Evolutionary conservation across 768 basidiomycete genomes (phyloP).

Genomic region (Termitomyces sp.): DNA sequence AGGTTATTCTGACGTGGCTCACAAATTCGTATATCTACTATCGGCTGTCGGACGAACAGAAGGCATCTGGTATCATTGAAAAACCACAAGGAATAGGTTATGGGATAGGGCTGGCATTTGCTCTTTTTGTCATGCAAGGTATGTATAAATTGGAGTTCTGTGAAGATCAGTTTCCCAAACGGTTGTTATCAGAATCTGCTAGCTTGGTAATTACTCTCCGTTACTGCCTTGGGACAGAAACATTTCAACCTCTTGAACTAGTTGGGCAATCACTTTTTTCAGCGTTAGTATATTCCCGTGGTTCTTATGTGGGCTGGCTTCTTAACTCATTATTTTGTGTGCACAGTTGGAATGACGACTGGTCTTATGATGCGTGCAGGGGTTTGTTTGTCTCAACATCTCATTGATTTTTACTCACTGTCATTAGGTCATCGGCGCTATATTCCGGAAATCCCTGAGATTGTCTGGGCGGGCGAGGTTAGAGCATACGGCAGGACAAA

Average conservation of each 20-base stretch:
- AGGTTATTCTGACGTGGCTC: conserved; percentile 60
- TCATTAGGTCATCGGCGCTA: conserved; percentile 40
- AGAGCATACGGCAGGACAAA: conserved; percentile 61
- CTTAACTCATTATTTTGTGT: background rate
- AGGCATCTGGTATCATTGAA: conserved; percentile 30
- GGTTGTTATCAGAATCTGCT: conserved; percentile 31
- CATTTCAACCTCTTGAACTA: conserved; percentile 8
- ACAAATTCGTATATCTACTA: conserved; percentile 44
- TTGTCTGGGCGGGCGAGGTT: conserved; percentile 59
- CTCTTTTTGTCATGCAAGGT: conserved; percentile 63
- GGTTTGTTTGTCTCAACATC: conserved; percentile 32
- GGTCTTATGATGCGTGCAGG: conserved; percentile 49
- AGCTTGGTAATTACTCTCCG: conserved; percentile 33
- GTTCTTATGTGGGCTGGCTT: background rate
- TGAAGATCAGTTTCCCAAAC: background rate
- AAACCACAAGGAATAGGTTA: conserved; percentile 53
- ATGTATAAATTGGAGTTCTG: conserved; percentile 1
- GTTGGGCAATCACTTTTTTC: conserved; percentile 47
- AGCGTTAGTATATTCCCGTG: conserved; percentile 26
- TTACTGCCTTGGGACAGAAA: background rate
- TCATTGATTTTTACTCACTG: background rate
- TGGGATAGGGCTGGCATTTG: conserved; percentile 60
- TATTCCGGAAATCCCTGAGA: conserved; percentile 68
- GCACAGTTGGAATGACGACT: conserved; percentile 41
- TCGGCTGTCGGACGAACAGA: conserved; percentile 35